Percentiles rank a stretch among this genome's conserved stretches.
These are phyloP conservation scores for Pholiota microspora DNA, from an alignment of 768 basidiomycete species.

Conservation along the genomic window DNA sequence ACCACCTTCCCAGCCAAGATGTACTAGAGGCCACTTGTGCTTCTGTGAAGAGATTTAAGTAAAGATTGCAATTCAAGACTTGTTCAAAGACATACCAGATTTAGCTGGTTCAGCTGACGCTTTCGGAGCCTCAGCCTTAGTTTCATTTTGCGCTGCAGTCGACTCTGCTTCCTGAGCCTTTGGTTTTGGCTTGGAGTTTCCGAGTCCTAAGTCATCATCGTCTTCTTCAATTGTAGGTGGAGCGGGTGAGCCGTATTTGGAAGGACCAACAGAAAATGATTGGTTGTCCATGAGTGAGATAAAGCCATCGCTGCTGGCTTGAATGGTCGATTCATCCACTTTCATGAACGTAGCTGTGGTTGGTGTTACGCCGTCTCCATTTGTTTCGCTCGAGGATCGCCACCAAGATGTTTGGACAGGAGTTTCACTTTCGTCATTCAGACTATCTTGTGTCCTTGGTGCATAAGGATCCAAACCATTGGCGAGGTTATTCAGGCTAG, in stretches of 20 bases:
- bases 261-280: constrained; percentile 37
- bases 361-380: constrained; percentile 49
- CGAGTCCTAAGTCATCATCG: constrained; percentile 89
- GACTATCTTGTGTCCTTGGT: constrained; percentile 10
- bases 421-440: constrained; percentile 32
- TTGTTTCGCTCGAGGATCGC: constrained; percentile 42
- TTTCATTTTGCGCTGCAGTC: constrained; percentile 21
- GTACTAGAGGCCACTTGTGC: constrained; percentile 27
- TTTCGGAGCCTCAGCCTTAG: constrained; percentile 3
- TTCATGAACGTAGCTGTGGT: constrained; percentile 65
- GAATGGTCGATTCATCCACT: constrained; percentile 41
- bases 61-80: background rate
- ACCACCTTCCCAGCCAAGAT: constrained; percentile 83
- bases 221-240: constrained; percentile 47
- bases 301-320: constrained; percentile 57
- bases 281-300: constrained; percentile 79
- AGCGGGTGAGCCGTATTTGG: constrained; percentile 17
- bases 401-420: constrained; percentile 58
- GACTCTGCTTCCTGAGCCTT: constrained; percentile 27
- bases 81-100: constrained; percentile 10
- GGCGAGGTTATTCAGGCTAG: constrained; percentile 33
- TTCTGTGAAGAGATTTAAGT: constrained; percentile 6
- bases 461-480: constrained; percentile 11
- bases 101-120: constrained; percentile 17
- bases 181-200: constrained; percentile 57